These are phyloP conservation scores for Plasmodium gaboni DNA, from an alignment of 169 alveolate genomes.

Conservation along the genomic window DNA sequence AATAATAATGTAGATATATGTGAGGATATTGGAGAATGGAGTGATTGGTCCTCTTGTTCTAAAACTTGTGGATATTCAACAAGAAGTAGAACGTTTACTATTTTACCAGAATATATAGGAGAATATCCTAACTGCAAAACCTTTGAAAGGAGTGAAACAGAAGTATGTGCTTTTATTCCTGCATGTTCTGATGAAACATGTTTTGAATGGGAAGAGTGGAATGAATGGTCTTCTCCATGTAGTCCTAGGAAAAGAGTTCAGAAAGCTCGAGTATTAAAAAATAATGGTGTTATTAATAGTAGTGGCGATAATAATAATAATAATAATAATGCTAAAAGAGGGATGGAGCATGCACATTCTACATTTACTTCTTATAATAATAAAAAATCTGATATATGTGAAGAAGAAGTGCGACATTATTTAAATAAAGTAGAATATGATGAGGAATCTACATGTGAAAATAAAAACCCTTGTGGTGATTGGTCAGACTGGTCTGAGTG, in stretches of 20 bases:
- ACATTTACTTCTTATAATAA: not conserved
- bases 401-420: constrained; percentile 3
- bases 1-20: constrained; percentile 16
- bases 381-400: constrained; percentile 15
- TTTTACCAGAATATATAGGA: constrained; percentile 35
- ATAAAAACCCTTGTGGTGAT: constrained; percentile 38
- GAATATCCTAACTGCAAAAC: constrained; percentile 22
- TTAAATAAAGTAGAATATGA: constrained; percentile 49
- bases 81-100: constrained; percentile 31
- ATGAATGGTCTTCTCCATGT: constrained; percentile 68
- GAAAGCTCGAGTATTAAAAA: constrained; percentile 9
- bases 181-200: constrained; percentile 63
- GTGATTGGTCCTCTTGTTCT: constrained; percentile 67
- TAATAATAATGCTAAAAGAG: not conserved
- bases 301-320: not conserved
- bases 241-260: constrained; percentile 73
- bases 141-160: constrained; percentile 37
- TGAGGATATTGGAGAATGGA: constrained; percentile 69
- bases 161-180: constrained; percentile 54
- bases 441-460: constrained; percentile 29
- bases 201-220: constrained; percentile 71
- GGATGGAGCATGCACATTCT: too few species aligned
- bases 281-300: not conserved
- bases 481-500: constrained; percentile 76
- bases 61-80: constrained; percentile 73